These are phyloP conservation scores for Rhododendron mucronatum DNA, from an alignment of 148 eudicot genomes.

Conservation along the genomic window DNA sequence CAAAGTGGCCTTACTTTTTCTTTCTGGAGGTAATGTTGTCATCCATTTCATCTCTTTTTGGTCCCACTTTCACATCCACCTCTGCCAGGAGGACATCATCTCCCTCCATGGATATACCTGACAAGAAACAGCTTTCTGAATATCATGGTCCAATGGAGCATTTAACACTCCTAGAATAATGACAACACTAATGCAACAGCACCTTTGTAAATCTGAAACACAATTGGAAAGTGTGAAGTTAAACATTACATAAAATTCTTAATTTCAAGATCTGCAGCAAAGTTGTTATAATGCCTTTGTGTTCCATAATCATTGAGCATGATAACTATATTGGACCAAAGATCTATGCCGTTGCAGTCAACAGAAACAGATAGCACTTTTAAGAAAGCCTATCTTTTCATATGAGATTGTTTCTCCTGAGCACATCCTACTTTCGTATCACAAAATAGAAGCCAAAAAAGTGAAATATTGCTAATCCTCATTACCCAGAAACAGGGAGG, in stretches of 20 bases:
- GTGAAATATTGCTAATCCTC: not conserved
- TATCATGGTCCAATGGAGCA: constrained; percentile 8
- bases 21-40: constrained; percentile 91
- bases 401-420: not conserved
- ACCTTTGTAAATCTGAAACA: not conserved
- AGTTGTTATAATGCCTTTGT: not conserved
- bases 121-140: constrained; percentile 8
- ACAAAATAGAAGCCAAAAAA: not conserved
- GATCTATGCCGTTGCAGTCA: not conserved
- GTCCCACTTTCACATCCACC: constrained; percentile 56
- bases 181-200: not conserved
- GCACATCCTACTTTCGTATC: not conserved
- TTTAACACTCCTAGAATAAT: not conserved
- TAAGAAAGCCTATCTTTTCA: not conserved
- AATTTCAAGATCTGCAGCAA: not conserved
- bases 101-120: constrained; percentile 94
- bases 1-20: constrained; percentile 46
- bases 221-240: not conserved
- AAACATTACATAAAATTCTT: not conserved
- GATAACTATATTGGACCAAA: not conserved
- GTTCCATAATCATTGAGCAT: not conserved
- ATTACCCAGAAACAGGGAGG: not conserved
- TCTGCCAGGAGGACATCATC: constrained; percentile 88
- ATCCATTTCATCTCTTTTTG: constrained; percentile 97
- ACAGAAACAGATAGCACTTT: not conserved